Conservation (phyloP, 345 rosid genomes). For the Microthlaspi erraticum region DNA sequence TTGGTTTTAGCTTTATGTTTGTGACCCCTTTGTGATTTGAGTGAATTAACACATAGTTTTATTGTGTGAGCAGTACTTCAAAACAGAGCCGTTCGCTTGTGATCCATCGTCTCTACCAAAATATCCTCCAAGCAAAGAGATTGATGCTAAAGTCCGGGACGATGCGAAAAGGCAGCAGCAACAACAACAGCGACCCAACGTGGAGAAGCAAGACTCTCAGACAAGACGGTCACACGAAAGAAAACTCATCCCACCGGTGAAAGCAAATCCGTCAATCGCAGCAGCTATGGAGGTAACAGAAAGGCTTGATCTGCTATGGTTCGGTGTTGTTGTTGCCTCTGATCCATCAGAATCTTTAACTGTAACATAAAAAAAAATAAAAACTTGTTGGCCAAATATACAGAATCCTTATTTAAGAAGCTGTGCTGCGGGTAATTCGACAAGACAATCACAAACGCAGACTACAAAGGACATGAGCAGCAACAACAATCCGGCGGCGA, state of each 20-base stretch:
- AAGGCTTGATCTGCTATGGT: slow-evolving; percentile 38
- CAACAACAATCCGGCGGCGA: slow-evolving; percentile 27
- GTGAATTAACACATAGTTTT: slow-evolving; percentile 16
- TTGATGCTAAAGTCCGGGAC: slow-evolving; percentile 84
- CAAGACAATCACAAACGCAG: slow-evolving; percentile 45
- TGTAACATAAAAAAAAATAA: background rate
- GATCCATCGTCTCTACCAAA: slow-evolving; percentile 93
- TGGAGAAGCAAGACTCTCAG: slow-evolving; percentile 46
- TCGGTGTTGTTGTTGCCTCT: slow-evolving; percentile 42
- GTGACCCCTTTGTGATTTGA: too few species aligned
- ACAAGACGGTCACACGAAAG: slow-evolving; percentile 35
- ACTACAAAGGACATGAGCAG: slow-evolving; percentile 29
- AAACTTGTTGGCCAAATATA: slow-evolving; percentile 35
- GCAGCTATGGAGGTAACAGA: slow-evolving; percentile 41
- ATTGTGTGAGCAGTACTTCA: slow-evolving; percentile 64
- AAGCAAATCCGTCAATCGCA: slow-evolving; percentile 32
- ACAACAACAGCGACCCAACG: background rate
- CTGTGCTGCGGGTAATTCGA: slow-evolving; percentile 32
- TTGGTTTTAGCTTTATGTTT: slow-evolving; percentile 19
- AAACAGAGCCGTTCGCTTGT: slow-evolving; percentile 76
- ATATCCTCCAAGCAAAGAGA: slow-evolving; percentile 97
- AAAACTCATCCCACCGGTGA: slow-evolving; percentile 34
- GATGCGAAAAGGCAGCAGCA: slow-evolving; percentile 58
- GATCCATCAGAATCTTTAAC: slow-evolving; percentile 25
- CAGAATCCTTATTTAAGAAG: slow-evolving; percentile 47